These are phyloP conservation scores for Penicillium occitanis DNA, from an alignment of 2,329 filamentous ascomycete species.

Conservation along the genomic window DNA sequence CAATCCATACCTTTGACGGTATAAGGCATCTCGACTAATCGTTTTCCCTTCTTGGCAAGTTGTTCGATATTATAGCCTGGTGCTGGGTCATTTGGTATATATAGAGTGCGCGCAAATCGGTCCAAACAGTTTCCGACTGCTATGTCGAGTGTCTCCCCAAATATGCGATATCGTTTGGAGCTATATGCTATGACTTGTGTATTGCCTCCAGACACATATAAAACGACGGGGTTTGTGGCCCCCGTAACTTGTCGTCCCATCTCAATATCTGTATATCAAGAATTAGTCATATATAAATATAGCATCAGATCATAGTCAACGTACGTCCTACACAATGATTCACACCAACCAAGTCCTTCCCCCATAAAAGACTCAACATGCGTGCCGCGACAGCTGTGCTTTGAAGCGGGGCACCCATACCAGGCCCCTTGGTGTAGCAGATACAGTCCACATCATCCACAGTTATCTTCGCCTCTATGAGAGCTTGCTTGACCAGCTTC, in stretches of 20 bases:
- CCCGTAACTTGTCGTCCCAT: conserved; percentile 95
- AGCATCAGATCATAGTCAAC: conserved; percentile 27
- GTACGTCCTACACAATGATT: conserved; percentile 92
- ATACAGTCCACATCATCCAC: conserved; percentile 78
- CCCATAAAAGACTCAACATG: conserved; percentile 79
- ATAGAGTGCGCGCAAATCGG: conserved; percentile 85
- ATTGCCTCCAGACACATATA: conserved; percentile 95
- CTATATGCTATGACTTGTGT: conserved; percentile 98
- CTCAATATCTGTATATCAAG: conserved; percentile 67
- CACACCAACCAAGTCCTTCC: conserved; percentile 83
- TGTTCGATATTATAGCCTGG: conserved; percentile 98
- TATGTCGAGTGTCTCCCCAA: conserved; percentile 95
- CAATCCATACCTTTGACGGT: conserved; percentile 99
- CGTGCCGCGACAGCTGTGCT: conserved; percentile 83
- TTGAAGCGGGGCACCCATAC: conserved; percentile 92
- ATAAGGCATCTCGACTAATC: conserved; percentile 85
- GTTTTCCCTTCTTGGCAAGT: conserved; percentile 70
- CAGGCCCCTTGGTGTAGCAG: conserved; percentile 92
- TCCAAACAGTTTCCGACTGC: conserved; percentile 97
- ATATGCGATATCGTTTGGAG: conserved; percentile 91
- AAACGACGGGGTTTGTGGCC: conserved; percentile 84
- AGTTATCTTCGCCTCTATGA: conserved; percentile 65
- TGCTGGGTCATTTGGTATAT: conserved; percentile 92
- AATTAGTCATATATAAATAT: neutral
- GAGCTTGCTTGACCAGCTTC: conserved; percentile 72